Base-by-base conservation (phyloP, 2,329 filamentous ascomycete species). In the Fusarium sp. region DNA sequence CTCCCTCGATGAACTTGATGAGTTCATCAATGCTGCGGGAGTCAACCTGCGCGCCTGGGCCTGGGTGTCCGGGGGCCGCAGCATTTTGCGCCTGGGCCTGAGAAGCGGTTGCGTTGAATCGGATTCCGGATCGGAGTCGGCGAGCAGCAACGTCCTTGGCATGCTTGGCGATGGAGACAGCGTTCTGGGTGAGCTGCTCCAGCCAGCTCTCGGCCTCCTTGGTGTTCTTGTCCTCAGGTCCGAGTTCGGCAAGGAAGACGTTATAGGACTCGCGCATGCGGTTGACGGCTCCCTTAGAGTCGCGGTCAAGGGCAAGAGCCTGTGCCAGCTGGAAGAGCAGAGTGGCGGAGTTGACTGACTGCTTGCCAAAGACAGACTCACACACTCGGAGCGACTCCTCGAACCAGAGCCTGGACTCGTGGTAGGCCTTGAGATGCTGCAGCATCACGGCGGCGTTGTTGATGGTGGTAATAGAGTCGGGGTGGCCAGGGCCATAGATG, bases 361-460 rank as follows among this genome's bases (percentile, higher is more conserved):
- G 90, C 82, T 93, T 93, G 79, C 96, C 96, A 74, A 96, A 97
- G 6, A 98, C 91, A 54, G 92, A 90, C 84, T 98, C 95, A 82
- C 95, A 98, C 71, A 98, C 92, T 50, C 90, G 89, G 61, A 98
- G 90, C 11, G 95, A 97, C 74, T 94, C 93, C 84, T 98, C 96
- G 80, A 99, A 99, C 96, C 96, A 99, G 72, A 96, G 88, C 61
- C 96, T 93, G 54, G 96, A 98, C 84, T 98, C 94, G 78, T 96
- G 93, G 86, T 97, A 99, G 70, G 93, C 92, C 87, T 98, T 98
- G 78, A 98, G 89, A 65, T 95, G 92, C 84, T 99, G 96, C 67
- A 99, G 91, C 96, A 99, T 99, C 69, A 99, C 96, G 9, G 96
- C 96, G 22, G 94, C 96, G 80, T 99, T 99, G 89, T 98, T 99